phyloP scores from a whole-genome alignment of 306 rosid genomes.

The Herpetospermum pedunculosum region DNA sequence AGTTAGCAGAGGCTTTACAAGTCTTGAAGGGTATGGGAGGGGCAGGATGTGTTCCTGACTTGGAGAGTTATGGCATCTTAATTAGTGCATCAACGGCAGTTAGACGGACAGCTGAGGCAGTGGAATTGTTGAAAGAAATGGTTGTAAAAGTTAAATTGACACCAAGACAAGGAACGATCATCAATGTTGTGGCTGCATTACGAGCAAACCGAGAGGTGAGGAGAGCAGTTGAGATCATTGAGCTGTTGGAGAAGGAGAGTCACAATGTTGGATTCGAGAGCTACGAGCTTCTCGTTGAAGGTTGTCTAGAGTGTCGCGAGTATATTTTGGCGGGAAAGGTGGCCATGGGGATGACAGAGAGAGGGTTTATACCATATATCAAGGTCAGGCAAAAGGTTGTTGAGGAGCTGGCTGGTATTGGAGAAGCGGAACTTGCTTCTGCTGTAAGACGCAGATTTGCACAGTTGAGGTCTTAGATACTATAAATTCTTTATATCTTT shows the following conservation, averaged over 20 bases:
- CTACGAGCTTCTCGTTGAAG: slow-evolving; percentile 54
- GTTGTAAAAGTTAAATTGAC: slow-evolving; percentile 31
- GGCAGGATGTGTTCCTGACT: slow-evolving; percentile 65
- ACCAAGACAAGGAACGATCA: slow-evolving; percentile 34
- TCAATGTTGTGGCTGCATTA: slow-evolving; percentile 33
- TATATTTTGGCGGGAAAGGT: slow-evolving; percentile 70
- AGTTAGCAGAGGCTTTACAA: slow-evolving; percentile 33
- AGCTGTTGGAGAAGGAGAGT: slow-evolving; percentile 43
- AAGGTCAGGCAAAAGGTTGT: slow-evolving; percentile 61
- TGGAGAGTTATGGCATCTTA: slow-evolving; percentile 43
- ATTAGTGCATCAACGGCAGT: slow-evolving; percentile 43
- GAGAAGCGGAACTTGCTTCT: slow-evolving; percentile 65
- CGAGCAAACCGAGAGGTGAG: slow-evolving; percentile 49
- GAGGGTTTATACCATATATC: slow-evolving; percentile 49
- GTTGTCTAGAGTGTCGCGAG: slow-evolving; percentile 60
- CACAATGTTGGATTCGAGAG: slow-evolving; percentile 47
- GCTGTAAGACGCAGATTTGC: slow-evolving; percentile 59
- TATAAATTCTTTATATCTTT: background rate
- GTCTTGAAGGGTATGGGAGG: slow-evolving; percentile 55
- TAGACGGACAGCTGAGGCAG: slow-evolving; percentile 45
- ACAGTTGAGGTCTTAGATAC: slow-evolving; percentile 33
- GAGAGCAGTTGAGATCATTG: slow-evolving; percentile 54
- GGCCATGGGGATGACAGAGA: slow-evolving; percentile 45
- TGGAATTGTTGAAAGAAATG: slow-evolving; percentile 35
- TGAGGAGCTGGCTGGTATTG: slow-evolving; percentile 53